Conservation (phyloP, 495 filamentous ascomycete species). For the Stereocaulon alpinum region DNA sequence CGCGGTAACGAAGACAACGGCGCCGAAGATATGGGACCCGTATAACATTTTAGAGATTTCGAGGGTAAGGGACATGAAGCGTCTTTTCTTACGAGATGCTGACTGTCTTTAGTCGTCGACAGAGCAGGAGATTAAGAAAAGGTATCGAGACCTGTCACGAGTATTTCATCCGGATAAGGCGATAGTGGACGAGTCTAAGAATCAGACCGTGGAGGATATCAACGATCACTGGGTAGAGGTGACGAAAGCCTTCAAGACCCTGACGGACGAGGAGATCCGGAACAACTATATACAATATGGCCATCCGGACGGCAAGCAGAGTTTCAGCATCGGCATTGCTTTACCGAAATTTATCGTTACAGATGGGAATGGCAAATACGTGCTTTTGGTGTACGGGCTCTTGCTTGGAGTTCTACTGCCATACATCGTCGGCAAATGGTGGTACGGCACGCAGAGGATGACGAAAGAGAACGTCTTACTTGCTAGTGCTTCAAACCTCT, state of each 20-base stretch:
- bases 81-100: not conserved
- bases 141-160: slow-evolving; percentile 76
- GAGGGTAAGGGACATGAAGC: slow-evolving; percentile 43
- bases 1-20: slow-evolving; percentile 58
- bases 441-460: slow-evolving; percentile 88
- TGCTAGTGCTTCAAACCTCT: slow-evolving; percentile 85
- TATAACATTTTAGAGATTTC: slow-evolving; percentile 86
- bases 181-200: slow-evolving; percentile 66
- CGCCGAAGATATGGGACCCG: slow-evolving; percentile 82
- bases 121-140: slow-evolving; percentile 82
- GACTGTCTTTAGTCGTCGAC: slow-evolving; percentile 49
- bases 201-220: slow-evolving; percentile 76
- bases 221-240: slow-evolving; percentile 88
- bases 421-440: slow-evolving; percentile 93
- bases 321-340: slow-evolving; percentile 94
- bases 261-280: slow-evolving; percentile 92
- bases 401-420: slow-evolving; percentile 83
- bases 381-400: slow-evolving; percentile 76
- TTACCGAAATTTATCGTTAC: slow-evolving; percentile 86
- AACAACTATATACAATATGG: slow-evolving; percentile 95
- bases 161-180: slow-evolving; percentile 91
- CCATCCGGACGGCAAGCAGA: slow-evolving; percentile 95
- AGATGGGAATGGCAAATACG: slow-evolving; percentile 91
- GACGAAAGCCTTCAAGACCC: slow-evolving; percentile 91
- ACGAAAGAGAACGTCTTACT: slow-evolving; percentile 88